Evolutionary conservation across 2,329 filamentous ascomycete species (phyloP).

Genomic region (Pseudocercospora eumusae): DNA sequence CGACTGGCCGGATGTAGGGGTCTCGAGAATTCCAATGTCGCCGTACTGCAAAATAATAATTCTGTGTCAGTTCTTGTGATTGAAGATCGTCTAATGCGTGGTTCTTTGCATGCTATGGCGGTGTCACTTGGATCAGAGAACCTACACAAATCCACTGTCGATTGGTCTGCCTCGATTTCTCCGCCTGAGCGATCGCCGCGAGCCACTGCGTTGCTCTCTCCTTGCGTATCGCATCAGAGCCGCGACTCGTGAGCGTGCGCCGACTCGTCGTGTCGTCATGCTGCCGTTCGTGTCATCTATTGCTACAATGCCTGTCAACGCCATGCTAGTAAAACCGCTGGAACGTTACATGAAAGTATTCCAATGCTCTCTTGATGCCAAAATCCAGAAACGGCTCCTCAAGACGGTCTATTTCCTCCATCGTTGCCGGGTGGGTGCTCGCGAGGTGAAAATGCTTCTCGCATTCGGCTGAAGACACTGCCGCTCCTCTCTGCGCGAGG

Average conservation of each 20-base stretch:
- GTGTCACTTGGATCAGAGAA: neutral
- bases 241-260: conserved; percentile 16
- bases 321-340: conserved; percentile 14
- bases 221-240: conserved; percentile 11
- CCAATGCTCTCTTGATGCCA: neutral
- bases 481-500: conserved; percentile 22
- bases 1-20: neutral
- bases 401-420: conserved; percentile 13
- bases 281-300: conserved; percentile 17
- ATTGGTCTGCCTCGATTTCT: neutral
- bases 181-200: neutral
- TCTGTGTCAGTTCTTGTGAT: neutral
- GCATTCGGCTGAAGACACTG: conserved; percentile 38
- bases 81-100: neutral
- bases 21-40: neutral
- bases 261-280: conserved; percentile 10
- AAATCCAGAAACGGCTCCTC: neutral
- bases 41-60: neutral
- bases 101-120: neutral
- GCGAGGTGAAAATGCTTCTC: conserved; percentile 35
- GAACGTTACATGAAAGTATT: conserved; percentile 4
- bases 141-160: neutral
- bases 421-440: conserved; percentile 10
- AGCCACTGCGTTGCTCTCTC: neutral
- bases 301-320: conserved; percentile 16